Percentiles rank a stretch among this genome's conserved stretches.
These are phyloP conservation scores for Danielia reshetovae DNA, from an alignment of 805 yeast genomes.

Conservation along the genomic window DNA sequence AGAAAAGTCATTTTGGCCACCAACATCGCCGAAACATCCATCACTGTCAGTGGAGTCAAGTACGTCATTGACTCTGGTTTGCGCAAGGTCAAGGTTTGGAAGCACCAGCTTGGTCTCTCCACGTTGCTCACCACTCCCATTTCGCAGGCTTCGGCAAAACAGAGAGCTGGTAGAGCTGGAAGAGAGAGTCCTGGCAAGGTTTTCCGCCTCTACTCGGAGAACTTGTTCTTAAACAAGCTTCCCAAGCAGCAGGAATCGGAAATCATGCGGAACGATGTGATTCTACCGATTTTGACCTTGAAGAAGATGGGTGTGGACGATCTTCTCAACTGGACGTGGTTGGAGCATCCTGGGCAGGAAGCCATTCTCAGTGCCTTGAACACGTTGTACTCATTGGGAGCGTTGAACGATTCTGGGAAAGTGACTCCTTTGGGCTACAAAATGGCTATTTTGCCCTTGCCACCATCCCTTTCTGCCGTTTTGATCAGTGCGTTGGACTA, in stretches of 20 bases:
- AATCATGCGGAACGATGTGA: conserved; percentile 79
- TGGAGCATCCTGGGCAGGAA: conserved; percentile 82
- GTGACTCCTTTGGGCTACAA: conserved; percentile 77
- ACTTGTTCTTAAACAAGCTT: conserved; percentile 52
- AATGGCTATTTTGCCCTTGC: conserved; percentile 85
- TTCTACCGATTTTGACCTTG: conserved; percentile 78
- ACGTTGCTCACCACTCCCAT: conserved; percentile 88
- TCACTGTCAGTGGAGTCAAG: conserved; percentile 91
- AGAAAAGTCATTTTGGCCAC: conserved; percentile 90
- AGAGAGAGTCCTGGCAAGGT: conserved; percentile 91
- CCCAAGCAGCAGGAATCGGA: conserved; percentile 89
- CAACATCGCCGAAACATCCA: conserved; percentile 96
- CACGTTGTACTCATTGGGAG: conserved; percentile 73
- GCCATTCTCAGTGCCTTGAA: conserved; percentile 73
- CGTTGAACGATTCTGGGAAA: conserved; percentile 70
- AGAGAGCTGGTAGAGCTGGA: conserved; percentile 99
- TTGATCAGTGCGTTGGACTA: conserved; percentile 63
- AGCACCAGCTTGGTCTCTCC: conserved; percentile 89
- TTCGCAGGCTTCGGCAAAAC: conserved; percentile 91
- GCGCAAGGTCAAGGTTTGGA: conserved; percentile 91
- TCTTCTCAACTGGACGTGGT: conserved; percentile 85
- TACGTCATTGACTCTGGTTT: conserved; percentile 92
- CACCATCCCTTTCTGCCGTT: conserved; percentile 90
- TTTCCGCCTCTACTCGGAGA: conserved; percentile 76
- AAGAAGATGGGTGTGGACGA: conserved; percentile 82